Conservation (phyloP, 2,329 filamentous ascomycete genomes). For the Colletotrichum agaves region DNA sequence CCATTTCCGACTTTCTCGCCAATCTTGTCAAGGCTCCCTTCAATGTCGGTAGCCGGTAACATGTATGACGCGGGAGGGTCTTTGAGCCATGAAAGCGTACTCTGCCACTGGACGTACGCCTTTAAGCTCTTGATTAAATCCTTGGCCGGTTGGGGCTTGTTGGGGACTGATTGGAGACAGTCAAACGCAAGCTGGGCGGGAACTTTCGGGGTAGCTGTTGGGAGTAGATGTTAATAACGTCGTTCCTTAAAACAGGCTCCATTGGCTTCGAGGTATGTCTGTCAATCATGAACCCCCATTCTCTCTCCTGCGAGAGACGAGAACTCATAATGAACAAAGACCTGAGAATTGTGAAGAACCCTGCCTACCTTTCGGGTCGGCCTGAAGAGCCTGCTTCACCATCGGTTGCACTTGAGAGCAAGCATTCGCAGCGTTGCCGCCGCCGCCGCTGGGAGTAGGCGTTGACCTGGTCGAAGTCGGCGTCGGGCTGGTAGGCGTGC, state of each 20-base stretch:
- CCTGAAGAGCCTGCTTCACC: conserved; percentile 3
- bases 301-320: background rate
- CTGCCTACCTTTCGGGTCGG: conserved; percentile 29
- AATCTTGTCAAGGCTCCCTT: conserved; percentile 57
- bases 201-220: conserved; percentile 46
- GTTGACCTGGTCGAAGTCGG: conserved; percentile 9
- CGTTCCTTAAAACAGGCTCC: no score
- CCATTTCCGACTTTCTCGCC: conserved; percentile 52
- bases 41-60: conserved; percentile 59
- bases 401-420: conserved; percentile 27
- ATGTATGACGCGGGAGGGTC: conserved; percentile 63
- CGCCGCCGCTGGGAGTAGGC: background rate
- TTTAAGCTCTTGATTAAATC: conserved; percentile 51
- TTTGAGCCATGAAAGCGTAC: conserved; percentile 58
- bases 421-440: background rate
- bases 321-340: background rate
- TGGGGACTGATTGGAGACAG: conserved; percentile 53
- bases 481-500: conserved; percentile 12
- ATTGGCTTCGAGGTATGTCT: background rate
- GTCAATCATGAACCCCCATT: background rate
- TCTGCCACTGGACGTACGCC: conserved; percentile 60
- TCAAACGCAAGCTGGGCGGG: conserved; percentile 49
- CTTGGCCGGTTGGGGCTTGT: conserved; percentile 47
- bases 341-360: background rate
- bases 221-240: background rate